Percentiles rank a stretch among this genome's conserved stretches.
Evolutionary conservation across 805 yeast genomes (phyloP).

Genomic region (Yamadazyma sp.): DNA sequence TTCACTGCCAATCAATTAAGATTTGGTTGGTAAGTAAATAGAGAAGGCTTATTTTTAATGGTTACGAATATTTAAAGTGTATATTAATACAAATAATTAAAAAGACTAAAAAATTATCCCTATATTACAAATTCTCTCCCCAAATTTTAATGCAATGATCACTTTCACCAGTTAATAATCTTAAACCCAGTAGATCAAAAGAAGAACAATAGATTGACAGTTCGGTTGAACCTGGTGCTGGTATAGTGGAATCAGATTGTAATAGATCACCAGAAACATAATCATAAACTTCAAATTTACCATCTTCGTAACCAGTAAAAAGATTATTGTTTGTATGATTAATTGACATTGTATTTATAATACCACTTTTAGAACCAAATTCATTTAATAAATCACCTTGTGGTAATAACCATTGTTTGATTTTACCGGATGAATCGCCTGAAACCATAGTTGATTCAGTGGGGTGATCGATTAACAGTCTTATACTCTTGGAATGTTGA

Average conservation of each 20-base stretch:
- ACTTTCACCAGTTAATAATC: constrained; percentile 84
- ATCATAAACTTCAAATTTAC: constrained; percentile 73
- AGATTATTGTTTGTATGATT: constrained; percentile 60
- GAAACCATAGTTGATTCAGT: constrained; percentile 71
- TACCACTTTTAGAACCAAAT: constrained; percentile 49
- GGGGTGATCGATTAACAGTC: constrained; percentile 70
- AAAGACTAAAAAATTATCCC: no score
- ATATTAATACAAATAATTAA: no score
- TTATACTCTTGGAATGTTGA: constrained; percentile 78
- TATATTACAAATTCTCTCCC: constrained; percentile 26
- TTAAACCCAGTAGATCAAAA: constrained; percentile 76
- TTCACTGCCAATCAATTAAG: constrained; percentile 93
- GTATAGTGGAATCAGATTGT: constrained; percentile 51
- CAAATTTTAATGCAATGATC: constrained; percentile 83
- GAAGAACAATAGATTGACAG: constrained; percentile 68
- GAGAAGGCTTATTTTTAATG: constrained; percentile 10
- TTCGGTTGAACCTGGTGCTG: constrained; percentile 68
- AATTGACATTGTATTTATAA: constrained; percentile 66
- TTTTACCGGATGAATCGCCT: constrained; percentile 69
- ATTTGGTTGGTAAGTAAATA: constrained; percentile 74
- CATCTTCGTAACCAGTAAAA: constrained; percentile 84
- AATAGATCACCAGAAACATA: constrained; percentile 66
- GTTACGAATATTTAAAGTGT: constrained; percentile 5
- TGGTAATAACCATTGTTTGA: constrained; percentile 82
- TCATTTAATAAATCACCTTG: constrained; percentile 63